Percentiles rank a stretch among this genome's conserved stretches.
Evolutionary conservation across 1,284 basidiomycete species (phyloP).

Genomic region (Pterula multifida): DNA sequence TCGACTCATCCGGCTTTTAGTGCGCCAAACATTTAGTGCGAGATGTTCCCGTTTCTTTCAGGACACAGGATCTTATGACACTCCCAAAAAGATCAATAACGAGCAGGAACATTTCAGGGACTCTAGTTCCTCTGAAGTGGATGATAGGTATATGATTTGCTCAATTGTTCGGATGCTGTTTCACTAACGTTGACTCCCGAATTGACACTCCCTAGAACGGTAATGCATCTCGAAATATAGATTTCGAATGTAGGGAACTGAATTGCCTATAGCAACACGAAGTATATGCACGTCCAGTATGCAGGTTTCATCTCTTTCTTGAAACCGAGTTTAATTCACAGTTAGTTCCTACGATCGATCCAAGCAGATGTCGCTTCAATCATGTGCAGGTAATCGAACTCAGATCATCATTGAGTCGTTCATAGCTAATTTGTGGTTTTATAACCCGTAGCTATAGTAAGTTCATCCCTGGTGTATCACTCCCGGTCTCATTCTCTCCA

Average conservation of each 20-base stretch:
- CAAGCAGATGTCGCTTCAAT: slow-evolving; percentile 55
- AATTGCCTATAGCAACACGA: slow-evolving; percentile 49
- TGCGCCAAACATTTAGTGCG: background rate
- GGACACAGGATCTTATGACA: background rate
- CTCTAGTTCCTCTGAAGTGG: slow-evolving; percentile 46
- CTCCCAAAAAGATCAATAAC: slow-evolving; percentile 48
- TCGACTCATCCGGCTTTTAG: too few relatives aligned
- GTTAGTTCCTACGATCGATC: slow-evolving; percentile 46
- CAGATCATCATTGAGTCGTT: background rate
- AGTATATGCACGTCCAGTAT: slow-evolving; percentile 38
- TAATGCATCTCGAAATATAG: too few relatives aligned
- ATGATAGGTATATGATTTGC: slow-evolving; percentile 38
- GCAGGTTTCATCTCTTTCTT: slow-evolving; percentile 7
- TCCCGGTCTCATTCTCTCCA: slow-evolving; percentile 10
- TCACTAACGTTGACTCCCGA: too few relatives aligned
- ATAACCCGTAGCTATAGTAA: slow-evolving; percentile 37
- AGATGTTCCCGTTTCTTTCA: background rate
- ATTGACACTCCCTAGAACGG: too few relatives aligned
- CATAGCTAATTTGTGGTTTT: background rate
- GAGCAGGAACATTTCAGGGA: slow-evolving; percentile 49
- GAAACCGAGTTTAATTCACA: background rate
- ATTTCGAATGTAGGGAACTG: too few relatives aligned
- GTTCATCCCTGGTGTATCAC: slow-evolving; percentile 8
- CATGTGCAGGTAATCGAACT: slow-evolving; percentile 42
- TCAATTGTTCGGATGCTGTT: too few relatives aligned